Evolutionary conservation across 768 basidiomycete genomes (phyloP).

Genomic region (Mycena epipterygia): DNA sequence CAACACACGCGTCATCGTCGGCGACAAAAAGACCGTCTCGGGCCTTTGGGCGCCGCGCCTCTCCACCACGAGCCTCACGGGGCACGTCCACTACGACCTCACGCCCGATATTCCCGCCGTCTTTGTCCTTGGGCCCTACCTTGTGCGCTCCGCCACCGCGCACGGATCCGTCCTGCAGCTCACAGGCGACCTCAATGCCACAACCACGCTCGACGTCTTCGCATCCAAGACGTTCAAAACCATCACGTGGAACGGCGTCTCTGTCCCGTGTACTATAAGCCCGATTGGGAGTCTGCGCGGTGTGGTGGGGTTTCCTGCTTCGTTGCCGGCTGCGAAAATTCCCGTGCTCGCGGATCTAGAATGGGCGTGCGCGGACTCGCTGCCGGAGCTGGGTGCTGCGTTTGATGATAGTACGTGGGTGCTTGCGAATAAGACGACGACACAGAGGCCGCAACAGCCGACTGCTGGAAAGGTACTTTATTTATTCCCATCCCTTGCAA

Average conservation of each 20-base stretch:
- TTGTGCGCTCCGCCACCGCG: slow-evolving; percentile 47
- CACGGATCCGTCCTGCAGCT: slow-evolving; percentile 42
- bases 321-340: slow-evolving; percentile 42
- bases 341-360: slow-evolving; percentile 56
- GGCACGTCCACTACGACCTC: slow-evolving; percentile 45
- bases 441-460: slow-evolving; percentile 69
- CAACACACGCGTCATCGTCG: slow-evolving; percentile 64
- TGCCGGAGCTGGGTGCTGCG: slow-evolving; percentile 68
- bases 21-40: slow-evolving; percentile 69
- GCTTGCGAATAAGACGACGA: slow-evolving; percentile 68
- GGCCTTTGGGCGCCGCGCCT: slow-evolving; percentile 76
- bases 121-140: slow-evolving; percentile 52
- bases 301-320: slow-evolving; percentile 52
- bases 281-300: slow-evolving; percentile 50
- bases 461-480: slow-evolving; percentile 68
- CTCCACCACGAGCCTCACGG: slow-evolving; percentile 29
- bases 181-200: slow-evolving; percentile 69
- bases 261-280: slow-evolving; percentile 47
- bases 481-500: slow-evolving; percentile 31
- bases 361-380: slow-evolving; percentile 73
- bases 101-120: slow-evolving; percentile 46
- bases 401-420: slow-evolving; percentile 74
- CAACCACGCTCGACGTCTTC: slow-evolving; percentile 67
- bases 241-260: slow-evolving; percentile 73
- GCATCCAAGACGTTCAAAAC: slow-evolving; percentile 57